Conservation (phyloP, 352 stramenopile genomes). For the Saprolegnia parasitica region DNA sequence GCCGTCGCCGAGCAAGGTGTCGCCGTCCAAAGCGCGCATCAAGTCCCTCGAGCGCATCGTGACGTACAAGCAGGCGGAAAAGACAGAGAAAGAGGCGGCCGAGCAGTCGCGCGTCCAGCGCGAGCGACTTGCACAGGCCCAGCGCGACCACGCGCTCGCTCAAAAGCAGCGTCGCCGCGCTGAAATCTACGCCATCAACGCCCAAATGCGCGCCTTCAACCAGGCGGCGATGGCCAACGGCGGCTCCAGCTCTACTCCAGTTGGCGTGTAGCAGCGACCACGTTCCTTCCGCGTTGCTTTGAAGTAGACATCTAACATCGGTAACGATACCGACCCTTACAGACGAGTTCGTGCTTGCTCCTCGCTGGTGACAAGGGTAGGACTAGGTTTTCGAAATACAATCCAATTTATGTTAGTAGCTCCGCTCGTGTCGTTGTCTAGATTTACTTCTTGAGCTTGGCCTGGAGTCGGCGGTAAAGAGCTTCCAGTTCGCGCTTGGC, state of each 20-base stretch:
- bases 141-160: not conserved
- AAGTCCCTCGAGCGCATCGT: slow-evolving; percentile 1
- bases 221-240: not conserved
- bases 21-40: not conserved
- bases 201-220: slow-evolving; percentile 10
- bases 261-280: too few relatives aligned
- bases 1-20: not conserved
- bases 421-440: not conserved
- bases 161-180: slow-evolving; percentile 9
- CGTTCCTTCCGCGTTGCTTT: too few relatives aligned
- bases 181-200: slow-evolving; percentile 24
- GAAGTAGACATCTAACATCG: too few relatives aligned
- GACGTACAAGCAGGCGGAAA: not conserved
- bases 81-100: not conserved
- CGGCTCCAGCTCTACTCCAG: too few relatives aligned
- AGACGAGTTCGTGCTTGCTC: too few relatives aligned
- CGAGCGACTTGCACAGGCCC: not conserved
- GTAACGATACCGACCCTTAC: too few relatives aligned
- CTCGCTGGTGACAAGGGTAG: too few relatives aligned
- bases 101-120: not conserved
- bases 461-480: slow-evolving; percentile 53
- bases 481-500: slow-evolving; percentile 93
- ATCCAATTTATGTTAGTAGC: too few relatives aligned
- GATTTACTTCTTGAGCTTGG: slow-evolving; percentile 13
- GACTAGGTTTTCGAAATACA: too few relatives aligned